Percentiles rank a stretch among this genome's conserved stretches.
Evolutionary conservation across 768 basidiomycete species (phyloP).

Genomic region (Chalciporus piperatus): DNA sequence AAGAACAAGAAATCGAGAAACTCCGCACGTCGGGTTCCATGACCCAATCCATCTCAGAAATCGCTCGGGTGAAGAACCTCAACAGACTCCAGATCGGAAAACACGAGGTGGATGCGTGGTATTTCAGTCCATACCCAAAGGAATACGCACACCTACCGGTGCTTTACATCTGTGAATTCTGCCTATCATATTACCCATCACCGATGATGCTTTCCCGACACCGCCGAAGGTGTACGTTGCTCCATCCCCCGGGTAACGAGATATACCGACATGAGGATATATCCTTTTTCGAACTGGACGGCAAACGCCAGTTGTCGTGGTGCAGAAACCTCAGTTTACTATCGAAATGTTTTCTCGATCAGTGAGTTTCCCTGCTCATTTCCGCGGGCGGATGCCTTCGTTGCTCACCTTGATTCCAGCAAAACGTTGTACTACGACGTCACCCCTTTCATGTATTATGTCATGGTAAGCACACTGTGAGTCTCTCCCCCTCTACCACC

Average conservation of each 20-base stretch:
- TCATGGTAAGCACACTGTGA: constrained; percentile 65
- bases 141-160: constrained; percentile 96
- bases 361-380: constrained; percentile 53
- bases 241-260: constrained; percentile 98
- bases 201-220: constrained; percentile 90
- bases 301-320: constrained; percentile 92
- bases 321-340: constrained; percentile 95
- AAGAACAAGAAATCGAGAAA: constrained; percentile 98
- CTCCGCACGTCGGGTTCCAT: constrained; percentile 96
- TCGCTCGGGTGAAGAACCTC: constrained; percentile 97
- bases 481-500: constrained; percentile 11
- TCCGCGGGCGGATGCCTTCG: constrained; percentile 9
- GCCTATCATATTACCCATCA: constrained; percentile 89
- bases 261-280: constrained; percentile 98
- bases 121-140: constrained; percentile 98
- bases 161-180: constrained; percentile 98
- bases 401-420: constrained; percentile 41
- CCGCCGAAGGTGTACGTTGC: constrained; percentile 83
- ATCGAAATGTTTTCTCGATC: constrained; percentile 98
- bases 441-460: constrained; percentile 99
- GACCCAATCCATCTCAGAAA: constrained; percentile 98
- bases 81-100: constrained; percentile 94
- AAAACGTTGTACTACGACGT: constrained; percentile 99
- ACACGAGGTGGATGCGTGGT: constrained; percentile 99
- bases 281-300: constrained; percentile 98